Evolutionary conservation across 192 early-diverging fungal genomes (phyloP).

Genomic region (Entomortierella chlamydospora): DNA sequence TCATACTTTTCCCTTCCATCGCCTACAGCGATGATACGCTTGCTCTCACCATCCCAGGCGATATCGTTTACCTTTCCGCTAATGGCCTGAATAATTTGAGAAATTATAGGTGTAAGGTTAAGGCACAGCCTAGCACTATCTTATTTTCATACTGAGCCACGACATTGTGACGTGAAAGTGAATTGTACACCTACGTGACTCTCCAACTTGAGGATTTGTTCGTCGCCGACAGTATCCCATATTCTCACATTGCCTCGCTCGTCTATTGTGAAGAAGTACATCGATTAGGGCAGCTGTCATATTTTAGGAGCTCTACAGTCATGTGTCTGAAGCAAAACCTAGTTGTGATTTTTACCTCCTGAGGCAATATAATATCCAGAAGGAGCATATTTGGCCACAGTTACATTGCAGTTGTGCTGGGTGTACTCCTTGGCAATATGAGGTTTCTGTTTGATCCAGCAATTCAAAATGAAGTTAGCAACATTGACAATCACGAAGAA

Average conservation of each 20-base stretch:
- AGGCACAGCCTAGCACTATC: too few species aligned
- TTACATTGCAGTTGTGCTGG: slow-evolving; percentile 79
- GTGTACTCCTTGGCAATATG: slow-evolving; percentile 85
- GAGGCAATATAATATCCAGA: slow-evolving; percentile 97
- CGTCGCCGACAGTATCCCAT: slow-evolving; percentile 88
- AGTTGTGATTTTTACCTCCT: slow-evolving; percentile 72
- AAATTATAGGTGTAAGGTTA: not conserved
- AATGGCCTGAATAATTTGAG: slow-evolving; percentile 8
- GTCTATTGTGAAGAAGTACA: slow-evolving; percentile 59
- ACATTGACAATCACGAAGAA: too few species aligned
- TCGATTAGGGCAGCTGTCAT: not conserved
- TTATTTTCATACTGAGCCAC: too few species aligned
- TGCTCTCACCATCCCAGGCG: slow-evolving; percentile 95
- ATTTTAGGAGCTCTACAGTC: too few species aligned
- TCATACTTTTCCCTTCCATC: slow-evolving; percentile 86
- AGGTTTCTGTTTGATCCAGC: slow-evolving; percentile 68
- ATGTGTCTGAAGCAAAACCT: too few species aligned
- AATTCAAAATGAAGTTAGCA: not conserved
- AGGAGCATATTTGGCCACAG: slow-evolving; percentile 91
- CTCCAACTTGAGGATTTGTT: slow-evolving; percentile 90
- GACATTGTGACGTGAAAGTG: too few species aligned
- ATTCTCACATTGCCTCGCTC: slow-evolving; percentile 91
- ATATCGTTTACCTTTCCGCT: slow-evolving; percentile 87
- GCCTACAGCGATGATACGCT: slow-evolving; percentile 96
- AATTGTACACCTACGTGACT: slow-evolving; percentile 66